Base-by-base conservation (phyloP, 768 basidiomycete genomes). In the Tubosaeta sp. region DNA sequence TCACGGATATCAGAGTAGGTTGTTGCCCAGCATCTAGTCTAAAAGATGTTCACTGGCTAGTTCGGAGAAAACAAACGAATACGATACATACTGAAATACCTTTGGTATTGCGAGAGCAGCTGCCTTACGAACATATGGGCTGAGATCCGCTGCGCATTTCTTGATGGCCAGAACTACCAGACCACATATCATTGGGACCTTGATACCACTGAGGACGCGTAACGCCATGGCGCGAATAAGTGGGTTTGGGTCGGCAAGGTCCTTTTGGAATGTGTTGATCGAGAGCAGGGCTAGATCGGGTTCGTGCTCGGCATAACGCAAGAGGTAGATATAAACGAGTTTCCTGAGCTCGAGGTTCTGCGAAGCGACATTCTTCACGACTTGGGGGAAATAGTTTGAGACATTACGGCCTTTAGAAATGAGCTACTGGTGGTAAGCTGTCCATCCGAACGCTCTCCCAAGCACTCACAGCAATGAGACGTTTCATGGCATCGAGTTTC, bases 201-300 rank as follows among this genome's bases (percentile, higher is more conserved):
- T 83, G 66, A 99, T 95, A 7, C 92, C 90, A 49, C 90, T 90
- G 38, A 99, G 77, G 2, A 98, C 94, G 22, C 94, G 80, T 51
- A 99, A 73, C 3, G 95, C 94, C 90, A 97, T 95, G 12, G 94
- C 93, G 19, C 96, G 85, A 52, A 98, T 97, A 60, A 96, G 81
- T 0, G 94, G 95, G 54, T 87, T 96, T 29, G 84, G 75, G 62
- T 98, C 96, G 4, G 86, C 83, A 27, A 99, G 76, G 71, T 99
- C 96, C 69, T 91, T 92, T 69, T 99, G 96, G 65, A 98, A 97
- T 1, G 95, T 95, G 71, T 99, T 99, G 74, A 99, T 95, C 3
- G 94, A 94, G 27, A 99, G 78, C 44, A 99, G 72, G 1, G 95
- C 90, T 43, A 98, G 84, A 68, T 98, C 96, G 13, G 96, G 94